These are phyloP conservation scores for Saxispiralis lemnorum DNA, from an alignment of 495 filamentous ascomycete species.

Conservation along the genomic window DNA sequence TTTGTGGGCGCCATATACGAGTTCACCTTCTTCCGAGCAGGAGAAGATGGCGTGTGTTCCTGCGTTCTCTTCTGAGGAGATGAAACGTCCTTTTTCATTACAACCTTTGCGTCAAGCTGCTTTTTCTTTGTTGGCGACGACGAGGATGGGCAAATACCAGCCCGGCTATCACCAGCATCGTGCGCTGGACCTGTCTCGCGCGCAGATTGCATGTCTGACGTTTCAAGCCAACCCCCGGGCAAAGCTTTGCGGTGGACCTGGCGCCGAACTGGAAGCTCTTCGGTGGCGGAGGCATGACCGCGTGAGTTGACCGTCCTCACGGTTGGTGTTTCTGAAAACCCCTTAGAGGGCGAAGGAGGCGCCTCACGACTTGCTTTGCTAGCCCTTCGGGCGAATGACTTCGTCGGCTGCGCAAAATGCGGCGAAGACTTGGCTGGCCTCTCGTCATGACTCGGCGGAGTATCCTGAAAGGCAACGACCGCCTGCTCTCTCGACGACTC, in stretches of 20 bases:
- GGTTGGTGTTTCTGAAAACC: neutral
- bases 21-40: slow-evolving; percentile 9
- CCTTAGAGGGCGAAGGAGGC: neutral
- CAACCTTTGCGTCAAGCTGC: neutral
- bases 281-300: neutral
- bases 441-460: neutral
- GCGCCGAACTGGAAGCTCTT: neutral
- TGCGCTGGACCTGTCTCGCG: neutral
- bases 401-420: slow-evolving; percentile 11
- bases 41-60: neutral
- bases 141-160: neutral
- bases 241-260: slow-evolving; percentile 9
- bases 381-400: slow-evolving; percentile 6
- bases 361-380: slow-evolving; percentile 5
- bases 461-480: neutral
- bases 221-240: slow-evolving; percentile 5
- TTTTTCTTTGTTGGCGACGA: neutral
- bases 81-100: neutral
- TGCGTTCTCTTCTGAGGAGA: neutral
- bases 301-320: neutral
- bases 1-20: slow-evolving; percentile 14
- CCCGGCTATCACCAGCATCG: neutral
- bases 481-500: neutral
- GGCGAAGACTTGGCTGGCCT: neutral
- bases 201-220: neutral